These are phyloP conservation scores for Elongisporangium undulatum DNA, from an alignment of 352 stramenopile species.

Conservation along the genomic window DNA sequence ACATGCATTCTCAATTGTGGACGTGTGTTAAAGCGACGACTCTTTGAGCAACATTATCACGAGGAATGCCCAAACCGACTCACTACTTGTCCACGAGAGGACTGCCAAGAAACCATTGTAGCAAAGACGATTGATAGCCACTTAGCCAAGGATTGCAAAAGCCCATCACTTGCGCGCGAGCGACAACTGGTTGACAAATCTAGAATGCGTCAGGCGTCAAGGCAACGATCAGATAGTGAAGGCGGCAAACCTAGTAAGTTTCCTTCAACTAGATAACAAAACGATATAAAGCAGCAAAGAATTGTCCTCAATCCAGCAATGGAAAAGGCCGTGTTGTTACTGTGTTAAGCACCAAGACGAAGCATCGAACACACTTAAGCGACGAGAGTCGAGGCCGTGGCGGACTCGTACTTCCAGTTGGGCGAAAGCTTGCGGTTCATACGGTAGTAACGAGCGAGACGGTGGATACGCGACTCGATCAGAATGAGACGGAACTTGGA, in stretches of 20 bases:
- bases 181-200: constrained; percentile 30
- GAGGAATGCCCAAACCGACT: constrained; percentile 45
- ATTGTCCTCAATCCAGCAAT: constrained; percentile 36
- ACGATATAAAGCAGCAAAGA: neutral
- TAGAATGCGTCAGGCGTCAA: constrained; percentile 9
- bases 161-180: constrained; percentile 14
- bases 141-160: constrained; percentile 34
- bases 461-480: constrained; percentile 99
- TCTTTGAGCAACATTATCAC: constrained; percentile 32
- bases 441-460: constrained; percentile 98
- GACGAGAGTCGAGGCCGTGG: constrained; percentile 98
- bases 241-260: neutral
- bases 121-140: constrained; percentile 32
- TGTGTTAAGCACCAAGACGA: neutral
- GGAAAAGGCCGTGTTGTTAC: constrained; percentile 11
- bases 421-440: constrained; percentile 98
- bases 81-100: constrained; percentile 31
- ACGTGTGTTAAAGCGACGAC: constrained; percentile 22
- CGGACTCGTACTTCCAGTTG: constrained; percentile 99
- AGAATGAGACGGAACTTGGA: constrained; percentile 99
- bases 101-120: constrained; percentile 52
- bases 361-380: constrained; percentile 84
- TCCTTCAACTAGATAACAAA: neutral
- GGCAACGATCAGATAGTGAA: neutral
- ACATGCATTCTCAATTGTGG: constrained; percentile 45